Percentiles rank a stretch among this genome's conserved stretches.
Conservation (phyloP, 495 filamentous ascomycete species). For the Penicillium cinerascens region DNA sequence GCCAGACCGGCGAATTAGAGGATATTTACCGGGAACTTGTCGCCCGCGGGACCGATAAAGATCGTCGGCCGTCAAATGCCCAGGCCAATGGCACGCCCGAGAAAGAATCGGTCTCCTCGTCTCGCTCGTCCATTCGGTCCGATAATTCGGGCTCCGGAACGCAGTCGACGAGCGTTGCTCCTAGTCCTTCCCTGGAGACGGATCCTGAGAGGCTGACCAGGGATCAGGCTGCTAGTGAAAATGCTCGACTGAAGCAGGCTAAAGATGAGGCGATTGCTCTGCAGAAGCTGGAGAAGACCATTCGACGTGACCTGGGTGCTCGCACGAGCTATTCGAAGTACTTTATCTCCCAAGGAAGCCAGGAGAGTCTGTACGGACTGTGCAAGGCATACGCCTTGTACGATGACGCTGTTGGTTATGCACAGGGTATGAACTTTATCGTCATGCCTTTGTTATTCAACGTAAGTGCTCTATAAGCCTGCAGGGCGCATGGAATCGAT, state of each 20-base stretch:
- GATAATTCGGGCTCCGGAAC: slow-evolving; percentile 66
- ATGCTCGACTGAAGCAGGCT: slow-evolving; percentile 66
- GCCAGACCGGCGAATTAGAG: slow-evolving; percentile 87
- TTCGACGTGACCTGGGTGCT: slow-evolving; percentile 84
- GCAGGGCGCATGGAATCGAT: not conserved
- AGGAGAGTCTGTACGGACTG: slow-evolving; percentile 90
- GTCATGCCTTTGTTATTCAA: slow-evolving; percentile 97
- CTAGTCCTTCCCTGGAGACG: slow-evolving; percentile 58
- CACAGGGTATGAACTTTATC: slow-evolving; percentile 98
- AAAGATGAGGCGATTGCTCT: slow-evolving; percentile 69
- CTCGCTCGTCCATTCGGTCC: slow-evolving; percentile 78
- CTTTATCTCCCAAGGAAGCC: slow-evolving; percentile 78
- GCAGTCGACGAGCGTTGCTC: slow-evolving; percentile 54
- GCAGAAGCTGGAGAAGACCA: slow-evolving; percentile 84
- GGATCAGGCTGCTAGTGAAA: slow-evolving; percentile 60
- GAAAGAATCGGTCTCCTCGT: slow-evolving; percentile 64
- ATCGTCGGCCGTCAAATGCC: slow-evolving; percentile 48
- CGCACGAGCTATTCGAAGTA: slow-evolving; percentile 96
- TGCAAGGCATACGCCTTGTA: slow-evolving; percentile 98
- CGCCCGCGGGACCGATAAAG: slow-evolving; percentile 69
- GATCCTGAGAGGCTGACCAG: slow-evolving; percentile 64
- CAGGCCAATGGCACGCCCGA: slow-evolving; percentile 46
- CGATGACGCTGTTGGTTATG: slow-evolving; percentile 92
- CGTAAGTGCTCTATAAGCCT: slow-evolving; percentile 47
- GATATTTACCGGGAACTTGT: slow-evolving; percentile 82